A percentile compares a stretch with the other conserved stretches of the same genome.
These are phyloP conservation scores for Pogostemon cablin DNA, from an alignment of 257 asterid species.

Conservation along the genomic window DNA sequence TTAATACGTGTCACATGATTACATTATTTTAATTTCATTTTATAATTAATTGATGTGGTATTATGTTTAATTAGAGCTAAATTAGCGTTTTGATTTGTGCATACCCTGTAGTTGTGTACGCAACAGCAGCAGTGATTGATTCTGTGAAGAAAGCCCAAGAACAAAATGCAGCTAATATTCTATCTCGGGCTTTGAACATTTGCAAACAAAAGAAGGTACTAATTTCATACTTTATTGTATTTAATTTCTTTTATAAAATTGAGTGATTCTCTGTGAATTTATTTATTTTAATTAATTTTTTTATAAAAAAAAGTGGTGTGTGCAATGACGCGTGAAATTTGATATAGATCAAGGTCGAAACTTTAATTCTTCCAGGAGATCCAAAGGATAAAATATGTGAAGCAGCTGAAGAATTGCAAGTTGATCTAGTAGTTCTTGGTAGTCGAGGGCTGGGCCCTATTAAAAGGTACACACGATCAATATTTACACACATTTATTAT, in stretches of 20 bases:
- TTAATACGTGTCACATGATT: not conserved
- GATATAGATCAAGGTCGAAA: constrained; percentile 63
- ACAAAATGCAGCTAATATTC: constrained; percentile 49
- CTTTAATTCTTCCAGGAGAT: constrained; percentile 67
- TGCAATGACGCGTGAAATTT: not conserved
- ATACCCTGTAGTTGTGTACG: constrained; percentile 44
- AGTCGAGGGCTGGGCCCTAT: constrained; percentile 75
- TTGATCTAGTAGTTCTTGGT: constrained; percentile 69
- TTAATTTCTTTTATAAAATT: too few species aligned
- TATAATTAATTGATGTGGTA: not conserved
- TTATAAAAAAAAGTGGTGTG: too few species aligned
- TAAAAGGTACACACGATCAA: constrained; percentile 52
- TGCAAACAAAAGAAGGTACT: constrained; percentile 60
- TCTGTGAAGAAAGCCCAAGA: constrained; percentile 59
- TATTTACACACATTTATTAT: not conserved
- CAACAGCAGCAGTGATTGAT: constrained; percentile 52
- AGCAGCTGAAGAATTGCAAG: constrained; percentile 63
- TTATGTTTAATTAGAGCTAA: not conserved
- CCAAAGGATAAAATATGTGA: constrained; percentile 70
- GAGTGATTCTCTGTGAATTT: not conserved
- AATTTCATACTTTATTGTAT: too few species aligned
- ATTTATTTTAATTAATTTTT: too few species aligned
- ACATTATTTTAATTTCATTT: not conserved
- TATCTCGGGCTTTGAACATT: constrained; percentile 54
- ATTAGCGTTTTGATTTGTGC: too few species aligned